These are phyloP conservation scores for Cyberlindnera xishuangbannaensis DNA, from an alignment of 805 yeast species.

Conservation along the genomic window DNA sequence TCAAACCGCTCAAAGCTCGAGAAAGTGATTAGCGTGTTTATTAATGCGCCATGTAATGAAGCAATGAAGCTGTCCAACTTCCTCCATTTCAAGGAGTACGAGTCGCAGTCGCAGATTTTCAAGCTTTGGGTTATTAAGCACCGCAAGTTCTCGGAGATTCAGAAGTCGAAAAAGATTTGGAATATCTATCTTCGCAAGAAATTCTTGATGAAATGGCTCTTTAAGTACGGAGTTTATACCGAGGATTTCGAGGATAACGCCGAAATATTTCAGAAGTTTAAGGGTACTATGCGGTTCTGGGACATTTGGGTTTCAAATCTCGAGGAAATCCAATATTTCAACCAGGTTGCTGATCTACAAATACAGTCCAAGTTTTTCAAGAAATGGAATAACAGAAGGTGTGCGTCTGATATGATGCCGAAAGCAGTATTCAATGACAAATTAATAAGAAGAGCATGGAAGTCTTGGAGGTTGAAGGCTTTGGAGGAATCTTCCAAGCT, in stretches of 20 bases:
- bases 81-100: constrained; percentile 12
- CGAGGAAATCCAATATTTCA: constrained; percentile 6
- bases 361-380: constrained; percentile 12
- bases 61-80: constrained; percentile 23
- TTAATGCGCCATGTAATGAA: constrained; percentile 18
- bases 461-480: constrained; percentile 12
- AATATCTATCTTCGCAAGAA: constrained; percentile 15
- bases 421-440: constrained; percentile 4
- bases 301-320: constrained; percentile 19
- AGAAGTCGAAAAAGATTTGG: constrained; percentile 16
- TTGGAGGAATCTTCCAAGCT: background rate
- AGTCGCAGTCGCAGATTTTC: constrained; percentile 3
- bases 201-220: constrained; percentile 7
- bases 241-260: constrained; percentile 21
- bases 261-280: constrained; percentile 11
- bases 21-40: constrained; percentile 18
- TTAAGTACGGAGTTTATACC: constrained; percentile 11
- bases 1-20: constrained; percentile 11
- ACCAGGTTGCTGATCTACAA: constrained; percentile 13
- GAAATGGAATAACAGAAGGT: constrained; percentile 13
- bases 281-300: constrained; percentile 13
- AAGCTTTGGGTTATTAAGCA: constrained; percentile 19
- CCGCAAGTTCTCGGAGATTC: constrained; percentile 15
- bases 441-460: constrained; percentile 4
- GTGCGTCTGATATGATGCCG: constrained; percentile 1